These are phyloP conservation scores for Fremontodendron californicum DNA, from an alignment of 345 rosid genomes.

Conservation along the genomic window DNA sequence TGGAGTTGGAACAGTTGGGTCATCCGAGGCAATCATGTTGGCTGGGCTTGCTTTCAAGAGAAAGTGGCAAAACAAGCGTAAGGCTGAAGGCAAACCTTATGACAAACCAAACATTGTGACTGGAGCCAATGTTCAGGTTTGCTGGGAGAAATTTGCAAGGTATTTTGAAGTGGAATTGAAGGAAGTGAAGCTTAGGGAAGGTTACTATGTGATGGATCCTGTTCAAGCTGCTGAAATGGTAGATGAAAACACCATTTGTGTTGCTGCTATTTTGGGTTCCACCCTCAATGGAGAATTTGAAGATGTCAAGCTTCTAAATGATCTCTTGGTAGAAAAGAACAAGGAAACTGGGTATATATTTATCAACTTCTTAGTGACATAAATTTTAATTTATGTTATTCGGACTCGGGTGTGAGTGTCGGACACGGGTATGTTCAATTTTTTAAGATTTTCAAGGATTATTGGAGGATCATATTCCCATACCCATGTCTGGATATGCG, in stretches of 20 bases:
- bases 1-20: slow-evolving; percentile 92
- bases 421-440: too few species aligned
- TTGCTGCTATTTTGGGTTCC: slow-evolving; percentile 88
- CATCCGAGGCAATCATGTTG: slow-evolving; percentile 94
- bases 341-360: slow-evolving; percentile 72
- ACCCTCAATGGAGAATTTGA: slow-evolving; percentile 97
- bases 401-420: too few species aligned
- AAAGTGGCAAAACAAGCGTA: slow-evolving; percentile 88
- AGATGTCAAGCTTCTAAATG: slow-evolving; percentile 82
- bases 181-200: slow-evolving; percentile 83
- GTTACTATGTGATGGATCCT: slow-evolving; percentile 97
- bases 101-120: slow-evolving; percentile 95
- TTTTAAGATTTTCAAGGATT: too few species aligned
- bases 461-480: too few species aligned
- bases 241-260: slow-evolving; percentile 95
- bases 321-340: slow-evolving; percentile 64
- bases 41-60: slow-evolving; percentile 92
- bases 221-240: slow-evolving; percentile 85
- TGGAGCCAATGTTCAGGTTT: slow-evolving; percentile 93
- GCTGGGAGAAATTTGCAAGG: slow-evolving; percentile 97
- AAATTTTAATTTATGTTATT: too few species aligned
- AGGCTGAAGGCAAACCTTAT: slow-evolving; percentile 67
- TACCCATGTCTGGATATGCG: too few species aligned
- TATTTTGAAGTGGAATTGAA: slow-evolving; percentile 90
- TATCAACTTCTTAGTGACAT: too few species aligned